Evolutionary conservation across 345 rosid species (phyloP), one percentile per base, ranked within the genome.

Genomic region (Cardamine occulta): DNA sequence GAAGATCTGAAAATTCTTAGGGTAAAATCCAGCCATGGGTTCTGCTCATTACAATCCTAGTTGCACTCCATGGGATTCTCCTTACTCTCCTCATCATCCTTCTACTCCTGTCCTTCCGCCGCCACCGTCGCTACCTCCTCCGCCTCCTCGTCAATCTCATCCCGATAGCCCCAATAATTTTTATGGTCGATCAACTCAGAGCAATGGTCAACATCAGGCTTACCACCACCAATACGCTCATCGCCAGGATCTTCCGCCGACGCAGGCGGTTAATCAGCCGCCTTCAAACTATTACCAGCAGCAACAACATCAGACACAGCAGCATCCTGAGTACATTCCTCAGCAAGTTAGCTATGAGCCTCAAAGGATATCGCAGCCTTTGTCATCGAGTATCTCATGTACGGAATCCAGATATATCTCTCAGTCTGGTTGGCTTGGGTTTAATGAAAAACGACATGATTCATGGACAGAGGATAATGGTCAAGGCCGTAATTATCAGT

Each of bases 1-100:
- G n/a, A 52, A 28, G 56, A 59, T 47, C 52, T 48, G 67, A 34
- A 74, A 18, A 7, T 44, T 29, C 0, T 17, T 7, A n/a, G 29
- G 49, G 40, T 13, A 6, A 45, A 29, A 48, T 24, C 32, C 77
- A 44, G 15, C 69, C 40, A 87, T 87, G 91, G 88, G 84, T 80
- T 85, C 86, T 72, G 77, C 85, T 14, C 82, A 66, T 56, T 80
- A 70, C 78, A 72, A 68, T 42, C 84, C 72, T 42, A 75, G 58
- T 71, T 81, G 66, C 70, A 74, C 19, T 61, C 72, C 80, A 42
- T 81, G 87, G 89, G 81, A 84, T 75, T 79, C 76, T 53, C 79
- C 82, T 12, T 49, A 80, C 58, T 60, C 87, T 17, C 74, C 84
- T 57, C 83, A 73, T 40, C 83, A 31, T 60, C 82, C 65, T 24